phyloP scores from a whole-genome alignment of 805 yeast species.

The Jamesozyma piceae region DNA sequence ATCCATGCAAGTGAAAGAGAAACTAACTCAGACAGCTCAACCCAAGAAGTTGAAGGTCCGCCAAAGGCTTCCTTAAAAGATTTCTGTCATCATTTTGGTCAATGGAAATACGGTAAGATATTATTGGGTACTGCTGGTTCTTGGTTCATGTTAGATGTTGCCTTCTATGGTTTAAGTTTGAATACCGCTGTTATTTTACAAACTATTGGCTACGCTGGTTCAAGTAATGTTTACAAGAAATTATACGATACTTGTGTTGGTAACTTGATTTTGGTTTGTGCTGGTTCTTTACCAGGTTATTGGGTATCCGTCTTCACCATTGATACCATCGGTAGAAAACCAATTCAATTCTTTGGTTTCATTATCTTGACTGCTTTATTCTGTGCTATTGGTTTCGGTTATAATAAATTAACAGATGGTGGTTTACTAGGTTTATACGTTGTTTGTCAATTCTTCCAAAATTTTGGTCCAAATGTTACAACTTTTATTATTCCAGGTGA shows the following conservation, averaged over 20 bases:
- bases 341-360: slow-evolving; percentile 73
- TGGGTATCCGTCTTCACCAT: slow-evolving; percentile 77
- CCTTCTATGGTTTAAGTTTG: slow-evolving; percentile 80
- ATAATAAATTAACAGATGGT: slow-evolving; percentile 54
- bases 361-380: slow-evolving; percentile 58
- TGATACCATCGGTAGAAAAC: slow-evolving; percentile 77
- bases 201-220: slow-evolving; percentile 76
- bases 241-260: slow-evolving; percentile 80
- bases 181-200: slow-evolving; percentile 71
- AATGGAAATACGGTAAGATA: slow-evolving; percentile 83
- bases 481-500: slow-evolving; percentile 90
- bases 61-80: slow-evolving; percentile 78
- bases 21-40: slow-evolving; percentile 6
- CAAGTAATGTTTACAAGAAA: slow-evolving; percentile 56
- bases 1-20: slow-evolving; percentile 34
- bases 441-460: slow-evolving; percentile 77
- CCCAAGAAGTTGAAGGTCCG: slow-evolving; percentile 29
- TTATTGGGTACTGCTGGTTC: slow-evolving; percentile 83
- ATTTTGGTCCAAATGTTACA: slow-evolving; percentile 89
- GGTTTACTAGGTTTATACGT: slow-evolving; percentile 73
- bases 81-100: slow-evolving; percentile 61
- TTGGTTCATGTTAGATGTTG: slow-evolving; percentile 87
- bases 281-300: slow-evolving; percentile 92
- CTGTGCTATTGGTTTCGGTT: slow-evolving; percentile 77
- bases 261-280: slow-evolving; percentile 85